These are phyloP conservation scores for Alternaria triticimaculans DNA, from an alignment of 2,329 filamentous ascomycete species.

Conservation along the genomic window DNA sequence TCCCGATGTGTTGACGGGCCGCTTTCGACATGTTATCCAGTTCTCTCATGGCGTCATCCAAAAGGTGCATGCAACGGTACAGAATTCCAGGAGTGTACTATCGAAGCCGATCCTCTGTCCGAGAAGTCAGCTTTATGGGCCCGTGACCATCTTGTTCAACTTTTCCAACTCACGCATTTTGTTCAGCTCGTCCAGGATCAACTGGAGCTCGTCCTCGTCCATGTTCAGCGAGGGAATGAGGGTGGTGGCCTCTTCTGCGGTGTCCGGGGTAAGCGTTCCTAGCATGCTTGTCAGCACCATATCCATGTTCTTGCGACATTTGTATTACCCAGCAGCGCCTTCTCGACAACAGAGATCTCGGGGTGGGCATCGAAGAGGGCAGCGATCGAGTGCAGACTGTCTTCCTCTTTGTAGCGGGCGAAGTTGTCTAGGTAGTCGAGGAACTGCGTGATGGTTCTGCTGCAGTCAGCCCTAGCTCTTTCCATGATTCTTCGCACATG, in stretches of 20 bases:
- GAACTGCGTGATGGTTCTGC: slow-evolving; percentile 83
- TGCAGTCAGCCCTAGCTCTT: slow-evolving; percentile 8
- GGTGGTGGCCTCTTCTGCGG: slow-evolving; percentile 93
- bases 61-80: background rate
- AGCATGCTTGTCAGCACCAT: slow-evolving; percentile 23
- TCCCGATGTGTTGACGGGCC: background rate
- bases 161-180: slow-evolving; percentile 66
- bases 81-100: slow-evolving; percentile 6
- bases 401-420: slow-evolving; percentile 92
- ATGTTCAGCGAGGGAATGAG: slow-evolving; percentile 95
- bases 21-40: background rate
- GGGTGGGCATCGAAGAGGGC: slow-evolving; percentile 79
- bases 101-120: slow-evolving; percentile 36
- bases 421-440: slow-evolving; percentile 94
- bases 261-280: slow-evolving; percentile 93
- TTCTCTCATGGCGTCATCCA: background rate
- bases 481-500: background rate
- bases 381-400: slow-evolving; percentile 94
- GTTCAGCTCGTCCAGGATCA: slow-evolving; percentile 87
- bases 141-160: background rate
- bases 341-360: slow-evolving; percentile 88
- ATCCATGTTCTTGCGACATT: slow-evolving; percentile 7
- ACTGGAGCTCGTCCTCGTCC: slow-evolving; percentile 83
- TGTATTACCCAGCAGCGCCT: slow-evolving; percentile 77
- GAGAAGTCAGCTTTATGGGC: slow-evolving; percentile 24